Evolutionary conservation across 78 protist species (phyloP), one percentile per base, ranked within the genome.

Genomic region (Goniomonas avonlea): DNA sequence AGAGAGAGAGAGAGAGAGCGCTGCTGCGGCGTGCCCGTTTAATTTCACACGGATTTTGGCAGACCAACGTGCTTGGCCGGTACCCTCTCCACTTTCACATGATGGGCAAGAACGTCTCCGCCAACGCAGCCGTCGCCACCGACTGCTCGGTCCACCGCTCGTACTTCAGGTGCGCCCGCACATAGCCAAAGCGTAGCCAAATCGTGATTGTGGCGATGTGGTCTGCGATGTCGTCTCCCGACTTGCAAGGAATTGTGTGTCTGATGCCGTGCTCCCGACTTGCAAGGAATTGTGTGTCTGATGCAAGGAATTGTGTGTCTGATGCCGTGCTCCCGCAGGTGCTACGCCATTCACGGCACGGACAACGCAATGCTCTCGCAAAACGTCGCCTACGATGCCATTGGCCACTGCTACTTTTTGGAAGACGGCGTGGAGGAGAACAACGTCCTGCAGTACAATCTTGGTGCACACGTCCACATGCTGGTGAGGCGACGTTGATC

Each of bases 331-430:
- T 23, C 38, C 37, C 43, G 37, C 77, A 70, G 37, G 2, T 15
- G 37, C n/a, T n/a, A n/a, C n/a, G n/a, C n/a, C n/a, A n/a, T n/a
- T 2, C 92, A 88, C 61, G 92, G 92, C 18, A 85, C 87, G 27
- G 37, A 81, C 56, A 34, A 77, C 38, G 40, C 69, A 9, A 43
- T 32, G 1, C 25, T 88, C 9, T 11, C 37, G n/a, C 13, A 50
- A 21, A 88, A 88, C 37, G 81, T 82, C 45, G 87, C 85, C 5
- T 88, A 75, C 61, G 84, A 88, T 48, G 77, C 68, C 17, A 71
- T 45, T 43, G 91, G 91, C 17, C 88, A 84, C 69, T 84, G 88
- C 35, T 84, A 53, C 74, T 88, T 81, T 38, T n/a, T 88, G 25
- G 91, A 88, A 53, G 86, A 81, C 81, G 91, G 91, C 48, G 70